These are phyloP conservation scores for Falciphora oryzae DNA, from an alignment of 2,329 filamentous ascomycete species.

Conservation along the genomic window DNA sequence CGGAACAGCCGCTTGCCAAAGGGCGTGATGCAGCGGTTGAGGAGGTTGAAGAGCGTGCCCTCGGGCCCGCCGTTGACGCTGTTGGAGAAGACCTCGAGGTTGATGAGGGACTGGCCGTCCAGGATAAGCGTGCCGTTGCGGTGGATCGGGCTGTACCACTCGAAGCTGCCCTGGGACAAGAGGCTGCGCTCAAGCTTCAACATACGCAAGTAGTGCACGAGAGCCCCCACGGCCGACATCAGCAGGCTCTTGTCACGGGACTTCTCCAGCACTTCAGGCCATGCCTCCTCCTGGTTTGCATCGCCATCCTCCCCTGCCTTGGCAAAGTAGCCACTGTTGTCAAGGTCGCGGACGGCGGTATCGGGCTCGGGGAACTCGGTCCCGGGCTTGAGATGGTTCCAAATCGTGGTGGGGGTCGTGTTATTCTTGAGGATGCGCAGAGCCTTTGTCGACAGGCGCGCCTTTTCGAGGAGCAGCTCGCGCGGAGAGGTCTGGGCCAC, in stretches of 20 bases:
- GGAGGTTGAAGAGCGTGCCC: conserved; percentile 81
- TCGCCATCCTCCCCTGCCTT: conserved; percentile 36
- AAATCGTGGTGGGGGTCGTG: conserved; percentile 84
- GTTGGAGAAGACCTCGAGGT: conserved; percentile 95
- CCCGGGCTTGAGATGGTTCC: conserved; percentile 84
- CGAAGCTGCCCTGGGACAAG: conserved; percentile 85
- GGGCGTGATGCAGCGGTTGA: conserved; percentile 92
- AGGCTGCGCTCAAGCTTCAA: conserved; percentile 86
- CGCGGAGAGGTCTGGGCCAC: conserved; percentile 86
- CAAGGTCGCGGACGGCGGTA: conserved; percentile 73
- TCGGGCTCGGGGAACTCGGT: conserved; percentile 91
- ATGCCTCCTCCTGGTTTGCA: conserved; percentile 36
- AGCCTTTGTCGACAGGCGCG: conserved; percentile 77
- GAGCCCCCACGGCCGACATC: conserved; percentile 86
- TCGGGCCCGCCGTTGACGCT: conserved; percentile 78
- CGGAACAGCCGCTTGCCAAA: conserved; percentile 95
- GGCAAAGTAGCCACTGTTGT: conserved; percentile 72
- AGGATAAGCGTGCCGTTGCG: conserved; percentile 87
- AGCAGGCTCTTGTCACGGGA: conserved; percentile 71
- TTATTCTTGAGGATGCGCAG: conserved; percentile 94
- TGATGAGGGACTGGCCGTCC: conserved; percentile 94
- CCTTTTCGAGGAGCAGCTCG: conserved; percentile 86
- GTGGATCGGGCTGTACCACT: conserved; percentile 84
- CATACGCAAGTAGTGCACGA: conserved; percentile 78
- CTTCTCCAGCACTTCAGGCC: conserved; percentile 70